Conservation (phyloP, 768 basidiomycete genomes). For the Lentinula boryana region DNA sequence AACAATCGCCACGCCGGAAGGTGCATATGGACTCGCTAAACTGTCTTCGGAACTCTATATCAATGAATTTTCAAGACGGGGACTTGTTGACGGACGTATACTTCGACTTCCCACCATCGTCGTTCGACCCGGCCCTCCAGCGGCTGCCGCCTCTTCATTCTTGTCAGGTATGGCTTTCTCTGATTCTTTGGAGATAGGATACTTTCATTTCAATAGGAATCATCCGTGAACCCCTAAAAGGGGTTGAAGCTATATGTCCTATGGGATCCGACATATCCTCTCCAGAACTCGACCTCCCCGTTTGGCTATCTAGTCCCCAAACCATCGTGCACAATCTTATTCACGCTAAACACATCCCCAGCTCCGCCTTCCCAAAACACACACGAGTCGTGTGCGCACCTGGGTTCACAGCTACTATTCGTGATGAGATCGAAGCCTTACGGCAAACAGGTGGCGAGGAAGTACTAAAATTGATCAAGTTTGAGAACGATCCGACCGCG, state of each 20-base stretch:
- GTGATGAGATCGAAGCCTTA: constrained; percentile 49
- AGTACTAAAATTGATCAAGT: constrained; percentile 38
- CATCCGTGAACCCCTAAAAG: constrained; percentile 54
- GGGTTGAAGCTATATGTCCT: constrained; percentile 42
- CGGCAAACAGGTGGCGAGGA: constrained; percentile 44
- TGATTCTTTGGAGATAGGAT: not conserved
- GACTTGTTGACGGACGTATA: constrained; percentile 53
- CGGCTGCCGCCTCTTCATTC: constrained; percentile 50
- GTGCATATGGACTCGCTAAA: constrained; percentile 54
- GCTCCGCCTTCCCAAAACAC: constrained; percentile 32
- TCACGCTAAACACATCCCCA: constrained; percentile 39
- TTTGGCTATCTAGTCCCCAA: constrained; percentile 46
- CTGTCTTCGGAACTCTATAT: constrained; percentile 49
- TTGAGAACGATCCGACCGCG: constrained; percentile 37
- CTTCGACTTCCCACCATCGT: constrained; percentile 56
- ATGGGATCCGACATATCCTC: constrained; percentile 39
- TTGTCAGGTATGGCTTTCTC: constrained; percentile 35
- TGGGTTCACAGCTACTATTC: constrained; percentile 51
- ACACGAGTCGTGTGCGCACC: constrained; percentile 53
- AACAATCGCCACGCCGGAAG: constrained; percentile 48
- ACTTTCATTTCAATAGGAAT: constrained; percentile 24
- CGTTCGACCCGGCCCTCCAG: constrained; percentile 48
- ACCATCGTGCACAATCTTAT: constrained; percentile 51
- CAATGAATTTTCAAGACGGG: constrained; percentile 54
- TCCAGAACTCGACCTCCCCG: constrained; percentile 36